These are phyloP conservation scores for Bifiguratus adelaidae DNA, from an alignment of 192 early-diverging fungal species.

Conservation along the genomic window DNA sequence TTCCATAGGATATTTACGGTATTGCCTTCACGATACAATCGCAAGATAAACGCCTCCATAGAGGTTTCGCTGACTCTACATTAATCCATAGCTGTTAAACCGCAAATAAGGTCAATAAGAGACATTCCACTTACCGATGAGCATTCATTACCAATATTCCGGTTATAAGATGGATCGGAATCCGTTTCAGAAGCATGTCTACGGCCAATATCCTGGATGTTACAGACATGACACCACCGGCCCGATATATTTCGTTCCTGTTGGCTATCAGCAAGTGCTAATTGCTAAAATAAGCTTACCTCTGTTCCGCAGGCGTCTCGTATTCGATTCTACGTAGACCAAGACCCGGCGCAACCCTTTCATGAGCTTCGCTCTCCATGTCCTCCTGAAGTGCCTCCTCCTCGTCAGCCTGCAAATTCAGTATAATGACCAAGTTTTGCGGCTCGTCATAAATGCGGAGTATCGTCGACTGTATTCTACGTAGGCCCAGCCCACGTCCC, in stretches of 20 bases:
- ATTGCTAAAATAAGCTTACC: constrained; percentile 32
- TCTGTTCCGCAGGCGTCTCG: constrained; percentile 42
- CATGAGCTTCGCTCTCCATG: constrained; percentile 21
- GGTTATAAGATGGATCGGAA: constrained; percentile 65
- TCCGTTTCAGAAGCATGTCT: constrained; percentile 71
- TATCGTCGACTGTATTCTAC: constrained; percentile 57
- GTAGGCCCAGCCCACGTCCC: constrained; percentile 69
- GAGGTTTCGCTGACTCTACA: constrained; percentile 61
- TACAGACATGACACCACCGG: constrained; percentile 75
- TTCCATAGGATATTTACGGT: constrained; percentile 18
- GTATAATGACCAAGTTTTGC: constrained; percentile 63
- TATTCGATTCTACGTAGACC: constrained; percentile 33
- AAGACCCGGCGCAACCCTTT: constrained; percentile 16
- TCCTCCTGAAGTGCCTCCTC: constrained; percentile 38
- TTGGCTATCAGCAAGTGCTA: constrained; percentile 10
- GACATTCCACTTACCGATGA: constrained; percentile 40
- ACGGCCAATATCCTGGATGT: constrained; percentile 85
- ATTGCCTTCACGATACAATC: constrained; percentile 72
- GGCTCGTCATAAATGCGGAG: constrained; percentile 56
- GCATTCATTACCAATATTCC: constrained; percentile 86
- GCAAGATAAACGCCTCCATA: constrained; percentile 83
- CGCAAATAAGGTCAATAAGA: not conserved
- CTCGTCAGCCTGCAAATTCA: constrained; percentile 59
- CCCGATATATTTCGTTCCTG: constrained; percentile 54
- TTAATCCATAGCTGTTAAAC: constrained; percentile 2